Evolutionary conservation across 1,284 basidiomycete species (phyloP), one percentile per base, ranked within the genome.

Genomic region (Ganoderma lucidum): DNA sequence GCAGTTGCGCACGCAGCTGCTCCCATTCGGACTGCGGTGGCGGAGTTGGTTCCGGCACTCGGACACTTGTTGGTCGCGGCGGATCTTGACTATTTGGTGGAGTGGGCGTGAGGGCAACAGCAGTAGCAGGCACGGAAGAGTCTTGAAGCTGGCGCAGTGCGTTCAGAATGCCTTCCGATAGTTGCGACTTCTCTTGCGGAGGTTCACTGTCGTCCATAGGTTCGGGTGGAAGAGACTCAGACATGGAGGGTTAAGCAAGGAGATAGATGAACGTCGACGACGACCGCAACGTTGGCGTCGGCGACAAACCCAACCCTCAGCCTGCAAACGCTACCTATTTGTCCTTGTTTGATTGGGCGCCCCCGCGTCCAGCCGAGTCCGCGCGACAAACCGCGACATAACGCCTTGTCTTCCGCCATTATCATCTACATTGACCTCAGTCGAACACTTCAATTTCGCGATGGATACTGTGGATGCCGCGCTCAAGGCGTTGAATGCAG

Each of bases 21-120:
- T 87, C 83, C 84, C 83, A 88, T 76, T 87, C 86, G 73, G 86
- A 86, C 65, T 77, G 80, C 1, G 78, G 76, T 32, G 73, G 68
- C 2, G 72, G 73, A 6, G 71, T 72, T 1, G 69, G 63, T 37
- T 78, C 71, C 71, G 74, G 71, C 64, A 73, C 74, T n/a, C 62
- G 35, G 23, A 66, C 76, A 42, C 35, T 66, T 15, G 35, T 30
- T 39, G 45, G 41, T 4, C 62, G 56, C 30, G 44, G 55, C 5
- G 67, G 48, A 17, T 70, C 71, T 66, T 78, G 76, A 28, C 78
- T 74, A 45, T 76, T 80, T 59, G 71, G 67, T 60, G 70, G 58
- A 2, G 74, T 44, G n/a, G 59, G 39, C 23, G 59, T 42, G 23
- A 39, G 41, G 6, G 39, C 23, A 3, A n/a, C 69, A 12, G 63